Percentiles rank a stretch among this genome's conserved stretches.
Evolutionary conservation across 2,329 filamentous ascomycete genomes (phyloP).

Genomic region (Chalara sp.): DNA sequence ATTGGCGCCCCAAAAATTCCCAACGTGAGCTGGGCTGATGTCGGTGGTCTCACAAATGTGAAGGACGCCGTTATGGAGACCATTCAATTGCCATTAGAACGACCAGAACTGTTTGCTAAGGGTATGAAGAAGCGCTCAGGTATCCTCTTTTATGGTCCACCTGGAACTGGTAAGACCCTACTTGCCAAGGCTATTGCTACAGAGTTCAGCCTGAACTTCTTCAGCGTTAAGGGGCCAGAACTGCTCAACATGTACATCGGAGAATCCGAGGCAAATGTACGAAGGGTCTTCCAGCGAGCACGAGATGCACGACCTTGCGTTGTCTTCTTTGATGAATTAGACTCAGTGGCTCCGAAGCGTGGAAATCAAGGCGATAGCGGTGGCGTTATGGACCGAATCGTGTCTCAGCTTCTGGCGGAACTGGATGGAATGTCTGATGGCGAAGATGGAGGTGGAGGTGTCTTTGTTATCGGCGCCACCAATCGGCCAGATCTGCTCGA

Average conservation of each 20-base stretch:
- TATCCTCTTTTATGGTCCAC: slow-evolving; percentile 86
- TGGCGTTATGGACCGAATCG: slow-evolving; percentile 96
- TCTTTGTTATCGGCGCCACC: slow-evolving; percentile 95
- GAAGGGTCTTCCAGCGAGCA: slow-evolving; percentile 80
- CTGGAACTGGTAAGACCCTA: slow-evolving; percentile 87
- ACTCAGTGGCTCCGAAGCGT: slow-evolving; percentile 90
- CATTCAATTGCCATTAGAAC: slow-evolving; percentile 84
- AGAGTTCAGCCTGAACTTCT: slow-evolving; percentile 91
- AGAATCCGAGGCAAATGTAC: slow-evolving; percentile 87
- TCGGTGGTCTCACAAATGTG: slow-evolving; percentile 86
- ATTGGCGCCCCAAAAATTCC: slow-evolving; percentile 98
- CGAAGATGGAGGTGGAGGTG: slow-evolving; percentile 71
- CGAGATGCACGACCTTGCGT: slow-evolving; percentile 81
- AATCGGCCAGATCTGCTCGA: slow-evolving; percentile 92
- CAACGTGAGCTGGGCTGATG: slow-evolving; percentile 93
- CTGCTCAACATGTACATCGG: slow-evolving; percentile 95
- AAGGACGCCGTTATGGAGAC: slow-evolving; percentile 97
- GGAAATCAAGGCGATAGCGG: slow-evolving; percentile 96
- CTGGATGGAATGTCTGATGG: slow-evolving; percentile 96
- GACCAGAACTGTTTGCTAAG: slow-evolving; percentile 90
- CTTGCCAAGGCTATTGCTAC: slow-evolving; percentile 89
- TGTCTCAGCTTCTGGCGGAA: slow-evolving; percentile 89
- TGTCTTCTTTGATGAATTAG: slow-evolving; percentile 89
- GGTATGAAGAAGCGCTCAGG: slow-evolving; percentile 97
- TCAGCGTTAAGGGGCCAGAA: slow-evolving; percentile 87